Evolutionary conservation across 129 eudicot genomes (phyloP), one percentile per base, ranked within the genome.

Genomic region (Ambrosia artemisiifolia): DNA sequence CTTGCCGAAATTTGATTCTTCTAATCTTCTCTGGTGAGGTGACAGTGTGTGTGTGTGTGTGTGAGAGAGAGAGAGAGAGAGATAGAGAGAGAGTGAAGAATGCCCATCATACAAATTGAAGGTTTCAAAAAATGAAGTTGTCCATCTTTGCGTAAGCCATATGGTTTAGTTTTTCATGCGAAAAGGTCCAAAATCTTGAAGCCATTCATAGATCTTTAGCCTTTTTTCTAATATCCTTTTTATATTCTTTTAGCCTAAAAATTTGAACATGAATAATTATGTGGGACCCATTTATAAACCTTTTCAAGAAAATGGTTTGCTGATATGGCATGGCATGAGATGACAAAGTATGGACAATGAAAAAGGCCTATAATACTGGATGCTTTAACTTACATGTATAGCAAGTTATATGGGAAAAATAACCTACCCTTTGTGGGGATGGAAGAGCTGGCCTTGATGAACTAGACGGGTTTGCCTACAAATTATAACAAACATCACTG

Each of bases 371-470:
- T 12, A 11, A 60, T 60, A 33, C 19, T 30, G 12, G 65, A 60
- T 30, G 43, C 19, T 60, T 24, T 24, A 1, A 24, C 65, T 60
- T 32, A 59, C 40, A 60, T 33, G 65, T 30, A 60, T 60, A 60
- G 65, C 13, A 18, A 18, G 32, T 50, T 14, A 8, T 5, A 19
- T 19, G 56, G 4, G 43, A 44, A 66, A n/a, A 54, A 54, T 11
- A 68, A 49, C 44, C 35, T 69, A 88, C 75, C 77, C 62, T 56
- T 60, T 54, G 82, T 49, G 96, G 85, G 71, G 77, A 66, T 83
- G 85, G 94, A 63, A 88, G 86, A 68, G 89, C 86, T 64, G 86
- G 91, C 73, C 82, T 79, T 4, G 88, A 69, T 16, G 90, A 80
- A 78, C 82, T 81, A 12, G 91, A 69, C 48, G 91, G 72, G 40